phyloP scores from a whole-genome alignment of 306 rosid species.

The Neltuma alba region DNA sequence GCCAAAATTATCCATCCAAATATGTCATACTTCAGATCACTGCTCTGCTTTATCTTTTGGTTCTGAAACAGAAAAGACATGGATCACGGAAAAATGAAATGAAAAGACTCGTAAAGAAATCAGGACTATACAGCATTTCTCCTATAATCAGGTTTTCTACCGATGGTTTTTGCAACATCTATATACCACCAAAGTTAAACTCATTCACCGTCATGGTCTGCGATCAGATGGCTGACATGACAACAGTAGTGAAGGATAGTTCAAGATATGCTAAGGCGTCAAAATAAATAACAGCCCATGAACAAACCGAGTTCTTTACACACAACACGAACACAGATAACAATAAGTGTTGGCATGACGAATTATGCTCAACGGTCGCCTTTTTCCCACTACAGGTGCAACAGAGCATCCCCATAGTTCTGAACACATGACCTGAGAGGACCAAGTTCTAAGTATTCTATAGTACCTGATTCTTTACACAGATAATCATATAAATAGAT shows the following conservation, averaged over 20 bases:
- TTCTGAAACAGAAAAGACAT: slow-evolving; percentile 34
- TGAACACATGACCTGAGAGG: not conserved
- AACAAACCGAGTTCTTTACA: not conserved
- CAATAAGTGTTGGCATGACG: not conserved
- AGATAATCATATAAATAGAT: not conserved
- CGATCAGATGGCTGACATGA: not conserved
- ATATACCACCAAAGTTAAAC: not conserved
- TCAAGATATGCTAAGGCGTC: not conserved
- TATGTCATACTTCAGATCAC: slow-evolving; percentile 60
- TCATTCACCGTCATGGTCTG: not conserved
- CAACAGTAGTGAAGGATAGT: not conserved
- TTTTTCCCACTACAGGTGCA: too few relatives aligned
- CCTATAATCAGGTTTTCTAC: not conserved
- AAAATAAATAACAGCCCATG: slow-evolving; percentile 10
- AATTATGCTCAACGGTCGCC: not conserved
- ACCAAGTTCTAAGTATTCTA: not conserved
- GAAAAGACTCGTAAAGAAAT: not conserved
- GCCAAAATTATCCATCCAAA: slow-evolving; percentile 68
- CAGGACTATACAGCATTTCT: not conserved
- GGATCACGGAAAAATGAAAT: slow-evolving; percentile 15
- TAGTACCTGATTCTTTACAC: slow-evolving; percentile 4
- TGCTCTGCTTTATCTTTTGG: slow-evolving; percentile 59
- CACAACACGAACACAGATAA: not conserved
- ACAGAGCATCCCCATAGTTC: not conserved
- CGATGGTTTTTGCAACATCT: not conserved